These are phyloP conservation scores for Fusarium nisikadoi DNA, from an alignment of 2,329 filamentous ascomycete species.

Conservation along the genomic window DNA sequence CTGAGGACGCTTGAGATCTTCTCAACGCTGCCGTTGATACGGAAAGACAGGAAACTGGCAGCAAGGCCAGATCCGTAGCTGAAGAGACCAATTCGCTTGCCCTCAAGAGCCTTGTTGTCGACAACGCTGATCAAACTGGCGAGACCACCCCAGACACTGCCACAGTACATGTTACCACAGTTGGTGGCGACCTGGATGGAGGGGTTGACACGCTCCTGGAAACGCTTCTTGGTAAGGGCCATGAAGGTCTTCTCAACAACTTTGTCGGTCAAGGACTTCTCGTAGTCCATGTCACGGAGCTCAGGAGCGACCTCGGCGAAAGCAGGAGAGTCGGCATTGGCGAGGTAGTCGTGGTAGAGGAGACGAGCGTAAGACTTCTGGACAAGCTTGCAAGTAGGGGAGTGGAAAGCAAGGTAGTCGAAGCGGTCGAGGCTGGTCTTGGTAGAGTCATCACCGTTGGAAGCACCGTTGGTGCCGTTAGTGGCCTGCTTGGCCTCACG, in stretches of 20 bases:
- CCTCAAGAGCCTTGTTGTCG: conserved; percentile 69
- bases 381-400: conserved; percentile 88
- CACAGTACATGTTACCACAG: conserved; percentile 76
- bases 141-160: conserved; percentile 80
- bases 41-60: conserved; percentile 78
- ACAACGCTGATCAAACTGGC: conserved; percentile 75
- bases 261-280: conserved; percentile 83
- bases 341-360: conserved; percentile 86
- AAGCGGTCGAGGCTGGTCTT: conserved; percentile 81
- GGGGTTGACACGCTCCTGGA: conserved; percentile 79
- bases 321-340: conserved; percentile 71
- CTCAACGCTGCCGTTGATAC: conserved; percentile 76
- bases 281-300: conserved; percentile 81
- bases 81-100: conserved; percentile 81
- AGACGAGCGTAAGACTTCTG: conserved; percentile 86
- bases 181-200: conserved; percentile 80
- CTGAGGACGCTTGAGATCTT: conserved; percentile 74
- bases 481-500: conserved; percentile 71
- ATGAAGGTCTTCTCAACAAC: conserved; percentile 89
- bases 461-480: conserved; percentile 65
- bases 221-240: conserved; percentile 84
- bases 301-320: conserved; percentile 82
- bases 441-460: conserved; percentile 57
- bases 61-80: conserved; percentile 83
- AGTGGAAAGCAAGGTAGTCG: conserved; percentile 85